phyloP scores from a whole-genome alignment of 2,329 filamentous ascomycete genomes.

The Dothideomycetes sp. region DNA sequence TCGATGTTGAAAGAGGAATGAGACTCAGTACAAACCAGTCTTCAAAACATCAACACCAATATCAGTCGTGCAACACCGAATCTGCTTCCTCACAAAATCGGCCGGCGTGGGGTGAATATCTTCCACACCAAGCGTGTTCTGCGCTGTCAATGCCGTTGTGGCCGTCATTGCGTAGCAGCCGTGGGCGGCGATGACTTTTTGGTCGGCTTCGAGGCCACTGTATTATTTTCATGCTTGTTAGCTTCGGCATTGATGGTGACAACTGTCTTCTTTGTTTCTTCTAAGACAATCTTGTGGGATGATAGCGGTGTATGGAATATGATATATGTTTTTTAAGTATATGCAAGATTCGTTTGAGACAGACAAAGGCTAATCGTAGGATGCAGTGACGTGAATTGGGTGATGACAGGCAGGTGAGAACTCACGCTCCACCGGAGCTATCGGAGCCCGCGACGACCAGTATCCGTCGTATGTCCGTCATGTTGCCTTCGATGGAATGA shows the following conservation, averaged over 20 bases:
- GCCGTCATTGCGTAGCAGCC: slow-evolving; percentile 93
- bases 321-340: too few relatives aligned
- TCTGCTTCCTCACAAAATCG: slow-evolving; percentile 71
- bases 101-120: slow-evolving; percentile 72
- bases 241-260: too few relatives aligned
- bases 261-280: too few relatives aligned
- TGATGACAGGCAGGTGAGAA: too few relatives aligned
- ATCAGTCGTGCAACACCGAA: slow-evolving; percentile 74
- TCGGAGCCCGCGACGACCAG: slow-evolving; percentile 82
- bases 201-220: slow-evolving; percentile 92
- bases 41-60: slow-evolving; percentile 85
- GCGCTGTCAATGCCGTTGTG: slow-evolving; percentile 88
- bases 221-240: slow-evolving; percentile 11
- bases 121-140: slow-evolving; percentile 78
- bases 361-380: too few relatives aligned
- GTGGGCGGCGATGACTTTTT: slow-evolving; percentile 87
- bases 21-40: slow-evolving; percentile 62
- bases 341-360: too few relatives aligned
- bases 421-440: slow-evolving; percentile 80
- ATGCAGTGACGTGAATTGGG: too few relatives aligned
- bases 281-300: too few relatives aligned
- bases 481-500: too few relatives aligned
- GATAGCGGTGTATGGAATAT: too few relatives aligned
- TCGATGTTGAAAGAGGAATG: neutral
- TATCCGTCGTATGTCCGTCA: slow-evolving; percentile 39